Evolutionary conservation across 495 filamentous ascomycete species (phyloP).

Genomic region (Entonaema liquescens): DNA sequence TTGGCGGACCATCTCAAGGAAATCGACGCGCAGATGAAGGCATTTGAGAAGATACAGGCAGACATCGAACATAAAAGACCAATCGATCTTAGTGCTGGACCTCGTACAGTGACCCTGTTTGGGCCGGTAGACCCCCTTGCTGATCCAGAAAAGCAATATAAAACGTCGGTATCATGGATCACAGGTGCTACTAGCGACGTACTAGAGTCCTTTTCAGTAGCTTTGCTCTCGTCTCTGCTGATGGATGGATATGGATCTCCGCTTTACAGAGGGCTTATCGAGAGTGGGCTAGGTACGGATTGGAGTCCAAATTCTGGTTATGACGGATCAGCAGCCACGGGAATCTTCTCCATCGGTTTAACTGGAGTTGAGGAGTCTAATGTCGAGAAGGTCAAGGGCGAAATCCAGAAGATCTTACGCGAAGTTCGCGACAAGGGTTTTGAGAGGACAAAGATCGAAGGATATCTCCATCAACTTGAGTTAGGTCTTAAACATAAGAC

Average conservation of each 20-base stretch:
- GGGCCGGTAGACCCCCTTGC: constrained; percentile 92
- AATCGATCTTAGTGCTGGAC: constrained; percentile 72
- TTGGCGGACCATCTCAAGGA: constrained; percentile 79
- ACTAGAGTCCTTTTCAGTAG: constrained; percentile 84
- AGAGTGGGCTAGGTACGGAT: constrained; percentile 88
- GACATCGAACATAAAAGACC: constrained; percentile 80
- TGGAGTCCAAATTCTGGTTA: constrained; percentile 95
- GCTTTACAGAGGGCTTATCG: constrained; percentile 88
- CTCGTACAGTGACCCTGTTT: constrained; percentile 71
- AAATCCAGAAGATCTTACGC: constrained; percentile 72
- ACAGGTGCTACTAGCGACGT: constrained; percentile 83
- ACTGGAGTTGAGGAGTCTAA: constrained; percentile 84
- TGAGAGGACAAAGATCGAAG: constrained; percentile 87
- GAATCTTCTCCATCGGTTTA: constrained; percentile 89
- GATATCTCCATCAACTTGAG: constrained; percentile 92
- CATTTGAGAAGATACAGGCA: constrained; percentile 72
- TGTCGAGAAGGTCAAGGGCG: constrained; percentile 76
- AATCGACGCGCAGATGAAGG: constrained; percentile 73
- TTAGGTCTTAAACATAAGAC: constrained; percentile 92
- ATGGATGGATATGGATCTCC: constrained; percentile 96
- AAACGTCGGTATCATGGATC: constrained; percentile 92
- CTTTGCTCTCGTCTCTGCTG: constrained; percentile 80
- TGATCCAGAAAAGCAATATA: constrained; percentile 84
- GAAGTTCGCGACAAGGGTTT: constrained; percentile 78
- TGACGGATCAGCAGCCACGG: constrained; percentile 75